Conservation (phyloP, 371 early-diverging fungal species). For the Actinomucor elegans region DNA sequence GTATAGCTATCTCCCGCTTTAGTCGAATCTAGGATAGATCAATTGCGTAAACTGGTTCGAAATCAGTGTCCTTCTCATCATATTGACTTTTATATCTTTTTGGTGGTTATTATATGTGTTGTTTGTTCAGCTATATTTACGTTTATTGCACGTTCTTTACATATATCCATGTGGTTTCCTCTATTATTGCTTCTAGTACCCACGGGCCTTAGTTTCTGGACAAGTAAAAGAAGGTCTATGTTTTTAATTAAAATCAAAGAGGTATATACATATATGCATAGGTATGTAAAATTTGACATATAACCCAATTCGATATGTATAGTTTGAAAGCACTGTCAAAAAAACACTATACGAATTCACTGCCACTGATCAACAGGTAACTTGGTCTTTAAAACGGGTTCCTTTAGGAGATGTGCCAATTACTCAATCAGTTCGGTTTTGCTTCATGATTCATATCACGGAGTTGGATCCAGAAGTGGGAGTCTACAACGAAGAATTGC, state of each 20-base stretch:
- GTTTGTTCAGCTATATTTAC: constrained; percentile 43
- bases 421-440: constrained; percentile 22
- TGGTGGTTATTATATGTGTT: constrained; percentile 33
- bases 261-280: constrained; percentile 12
- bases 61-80: constrained; percentile 35
- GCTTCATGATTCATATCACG: constrained; percentile 31
- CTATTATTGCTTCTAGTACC: constrained; percentile 39
- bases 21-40: constrained; percentile 24
- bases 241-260: constrained; percentile 27
- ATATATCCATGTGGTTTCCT: constrained; percentile 51
- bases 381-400: constrained; percentile 28
- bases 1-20: constrained; percentile 28
- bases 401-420: constrained; percentile 13
- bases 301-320: background rate
- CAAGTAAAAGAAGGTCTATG: constrained; percentile 33
- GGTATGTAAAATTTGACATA: background rate
- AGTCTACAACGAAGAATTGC: constrained; percentile 23
- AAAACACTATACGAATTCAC: constrained; percentile 37
- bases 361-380: constrained; percentile 28
- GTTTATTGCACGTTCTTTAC: constrained; percentile 36
- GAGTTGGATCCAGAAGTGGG: constrained; percentile 23
- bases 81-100: constrained; percentile 39
- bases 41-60: constrained; percentile 22
- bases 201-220: constrained; percentile 42
- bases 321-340: constrained; percentile 41